Evolutionary conservation across 2,329 filamentous ascomycete genomes (phyloP).

Genomic region (Daldinia eschscholtzii): DNA sequence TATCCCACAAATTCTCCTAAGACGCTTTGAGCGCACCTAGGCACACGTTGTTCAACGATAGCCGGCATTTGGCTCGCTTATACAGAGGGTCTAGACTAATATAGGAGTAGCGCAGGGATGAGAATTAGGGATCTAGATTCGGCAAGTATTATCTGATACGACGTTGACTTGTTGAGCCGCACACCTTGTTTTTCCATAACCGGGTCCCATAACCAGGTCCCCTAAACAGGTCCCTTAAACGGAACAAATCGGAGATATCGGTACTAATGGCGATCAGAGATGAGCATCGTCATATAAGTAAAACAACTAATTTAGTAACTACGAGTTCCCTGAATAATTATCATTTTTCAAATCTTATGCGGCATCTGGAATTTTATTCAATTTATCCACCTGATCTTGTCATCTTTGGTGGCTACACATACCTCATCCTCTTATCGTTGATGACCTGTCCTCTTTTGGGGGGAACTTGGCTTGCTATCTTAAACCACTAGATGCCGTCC

Average conservation of each 20-base stretch:
- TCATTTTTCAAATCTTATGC: neutral
- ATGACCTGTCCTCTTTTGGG: slow-evolving; percentile 2
- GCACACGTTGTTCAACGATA: slow-evolving; percentile 31
- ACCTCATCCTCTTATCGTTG: neutral
- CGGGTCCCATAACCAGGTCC: neutral
- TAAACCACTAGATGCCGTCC: slow-evolving; percentile 4
- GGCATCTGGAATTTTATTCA: slow-evolving; percentile 8
- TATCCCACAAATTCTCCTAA: slow-evolving; percentile 26
- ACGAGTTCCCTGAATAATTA: neutral
- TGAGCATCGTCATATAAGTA: neutral
- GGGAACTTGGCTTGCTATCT: slow-evolving; percentile 10
- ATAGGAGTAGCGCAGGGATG: slow-evolving; percentile 18
- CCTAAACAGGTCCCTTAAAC: neutral
- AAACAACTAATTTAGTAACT: neutral
- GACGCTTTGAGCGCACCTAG: slow-evolving; percentile 20
- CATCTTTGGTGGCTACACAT: slow-evolving; percentile 5
- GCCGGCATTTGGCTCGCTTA: slow-evolving; percentile 36
- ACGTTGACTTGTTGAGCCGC: slow-evolving; percentile 39
- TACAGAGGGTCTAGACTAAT: slow-evolving; percentile 21
- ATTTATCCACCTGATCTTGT: slow-evolving; percentile 9
- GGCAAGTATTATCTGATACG: slow-evolving; percentile 20
- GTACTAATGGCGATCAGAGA: slow-evolving; percentile 5
- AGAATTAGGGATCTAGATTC: slow-evolving; percentile 17
- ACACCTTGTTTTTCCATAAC: slow-evolving; percentile 11
- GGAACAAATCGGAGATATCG: slow-evolving; percentile 38